Conservation (phyloP, 2,329 filamentous ascomycete species). For the Penicillium sp. region DNA sequence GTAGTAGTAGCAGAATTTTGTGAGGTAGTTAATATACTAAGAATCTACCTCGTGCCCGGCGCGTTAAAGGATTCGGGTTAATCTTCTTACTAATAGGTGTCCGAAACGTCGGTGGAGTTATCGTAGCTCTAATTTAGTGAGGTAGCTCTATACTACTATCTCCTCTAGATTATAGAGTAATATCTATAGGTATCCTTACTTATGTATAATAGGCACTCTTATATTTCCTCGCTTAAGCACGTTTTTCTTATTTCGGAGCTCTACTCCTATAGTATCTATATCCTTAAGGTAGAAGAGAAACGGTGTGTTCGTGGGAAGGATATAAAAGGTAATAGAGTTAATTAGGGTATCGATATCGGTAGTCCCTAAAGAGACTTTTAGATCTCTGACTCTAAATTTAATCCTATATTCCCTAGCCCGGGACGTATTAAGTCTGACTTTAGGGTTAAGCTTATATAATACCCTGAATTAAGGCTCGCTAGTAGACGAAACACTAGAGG, state of each 20-base stretch:
- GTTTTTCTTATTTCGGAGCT: not conserved
- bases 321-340: not conserved
- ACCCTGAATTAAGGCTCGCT: not conserved
- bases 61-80: not conserved
- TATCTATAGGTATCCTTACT: not conserved
- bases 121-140: not conserved
- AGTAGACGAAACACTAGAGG: not conserved
- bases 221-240: not conserved
- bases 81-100: not conserved
- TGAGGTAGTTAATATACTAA: not conserved
- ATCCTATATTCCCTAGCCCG: not conserved
- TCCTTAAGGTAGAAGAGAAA: not conserved
- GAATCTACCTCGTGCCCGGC: not conserved
- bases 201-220: not conserved
- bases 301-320: not conserved
- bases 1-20: not conserved
- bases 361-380: not conserved
- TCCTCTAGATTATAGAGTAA: not conserved
- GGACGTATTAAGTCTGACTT: not conserved
- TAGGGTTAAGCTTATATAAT: not conserved
- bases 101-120: not conserved
- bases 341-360: not conserved
- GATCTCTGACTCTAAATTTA: not conserved
- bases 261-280: not conserved
- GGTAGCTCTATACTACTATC: not conserved